Evolutionary conservation across 1,139 yeast genomes (phyloP).

Genomic region (Meyerozyma athensensis): DNA sequence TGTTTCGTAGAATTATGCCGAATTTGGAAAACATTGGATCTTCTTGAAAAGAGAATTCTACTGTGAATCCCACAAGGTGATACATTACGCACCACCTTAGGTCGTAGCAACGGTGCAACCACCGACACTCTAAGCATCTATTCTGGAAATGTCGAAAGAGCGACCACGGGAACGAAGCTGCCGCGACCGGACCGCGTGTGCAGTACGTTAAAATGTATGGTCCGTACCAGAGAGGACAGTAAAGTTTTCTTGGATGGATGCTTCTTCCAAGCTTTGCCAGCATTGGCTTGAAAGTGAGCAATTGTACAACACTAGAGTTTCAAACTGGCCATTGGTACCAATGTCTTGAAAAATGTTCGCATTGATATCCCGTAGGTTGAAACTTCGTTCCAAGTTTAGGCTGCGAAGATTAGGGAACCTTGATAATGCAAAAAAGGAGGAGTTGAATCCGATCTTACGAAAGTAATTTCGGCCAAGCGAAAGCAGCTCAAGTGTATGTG

Average conservation of each 20-base stretch:
- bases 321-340: not conserved
- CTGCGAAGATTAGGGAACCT: constrained; percentile 14
- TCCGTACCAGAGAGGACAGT: too few species aligned
- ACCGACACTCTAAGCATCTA: not conserved
- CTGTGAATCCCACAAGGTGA: not conserved
- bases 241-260: constrained; percentile 2
- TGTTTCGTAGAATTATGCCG: not conserved
- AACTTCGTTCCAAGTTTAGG: constrained; percentile 15
- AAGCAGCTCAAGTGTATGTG: constrained; percentile 22
- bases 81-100: not conserved
- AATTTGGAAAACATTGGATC: not conserved
- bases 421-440: not conserved
- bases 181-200: not conserved
- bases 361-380: constrained; percentile 11
- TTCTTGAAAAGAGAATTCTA: too few species aligned
- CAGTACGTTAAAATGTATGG: too few species aligned
- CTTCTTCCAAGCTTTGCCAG: not conserved
- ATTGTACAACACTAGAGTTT: not conserved
- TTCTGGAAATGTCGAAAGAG: not conserved
- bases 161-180: constrained; percentile 1
- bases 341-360: constrained; percentile 8
- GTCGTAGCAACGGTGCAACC: not conserved
- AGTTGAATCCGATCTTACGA: constrained; percentile 9
- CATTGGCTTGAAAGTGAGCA: not conserved
- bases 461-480: constrained; percentile 16